Evolutionary conservation across 2,329 filamentous ascomycete genomes (phyloP).

Genomic region (Peltaster fructicola): DNA sequence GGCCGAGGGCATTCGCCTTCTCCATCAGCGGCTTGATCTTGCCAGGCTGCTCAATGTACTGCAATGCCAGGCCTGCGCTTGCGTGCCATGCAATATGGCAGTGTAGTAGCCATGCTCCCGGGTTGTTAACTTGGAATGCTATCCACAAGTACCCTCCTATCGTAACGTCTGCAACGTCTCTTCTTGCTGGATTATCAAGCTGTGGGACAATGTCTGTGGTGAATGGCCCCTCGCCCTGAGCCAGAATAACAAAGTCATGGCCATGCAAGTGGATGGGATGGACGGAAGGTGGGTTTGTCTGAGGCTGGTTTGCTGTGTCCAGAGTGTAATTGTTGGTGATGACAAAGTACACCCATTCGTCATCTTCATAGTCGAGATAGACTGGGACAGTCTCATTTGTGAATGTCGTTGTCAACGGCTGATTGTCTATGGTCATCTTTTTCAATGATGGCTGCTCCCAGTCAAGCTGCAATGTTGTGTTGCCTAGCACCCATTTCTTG

Average conservation of each 20-base stretch:
- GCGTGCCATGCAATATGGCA: constrained; percentile 13
- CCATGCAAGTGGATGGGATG: constrained; percentile 16
- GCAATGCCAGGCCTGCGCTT: constrained; percentile 10
- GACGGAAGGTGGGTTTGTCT: constrained; percentile 19
- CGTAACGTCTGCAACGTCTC: constrained; percentile 13
- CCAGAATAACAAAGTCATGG: constrained; percentile 27
- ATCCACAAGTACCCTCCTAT: constrained; percentile 14
- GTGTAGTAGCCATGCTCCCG: constrained; percentile 13
- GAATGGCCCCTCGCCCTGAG: constrained; percentile 13
- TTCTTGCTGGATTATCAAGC: constrained; percentile 16
- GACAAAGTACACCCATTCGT: constrained; percentile 27
- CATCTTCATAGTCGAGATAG: constrained; percentile 20
- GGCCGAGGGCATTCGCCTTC: too few relatives aligned
- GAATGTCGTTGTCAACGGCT: constrained; percentile 18
- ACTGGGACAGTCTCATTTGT: constrained; percentile 18
- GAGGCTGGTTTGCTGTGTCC: too few relatives aligned
- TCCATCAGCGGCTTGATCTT: too few relatives aligned
- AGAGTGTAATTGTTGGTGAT: too few relatives aligned
- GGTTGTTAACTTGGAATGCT: constrained; percentile 15
- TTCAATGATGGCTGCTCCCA: constrained; percentile 21
- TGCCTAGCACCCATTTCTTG: constrained; percentile 25
- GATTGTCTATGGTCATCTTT: too few relatives aligned
- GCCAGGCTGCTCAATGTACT: constrained; percentile 10
- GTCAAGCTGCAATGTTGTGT: constrained; percentile 21
- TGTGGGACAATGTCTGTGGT: constrained; percentile 7